A percentile compares a stretch with the other conserved stretches of the same genome.
Conservation (phyloP, 352 stramenopile genomes). For the Globisporangium lucens region DNA sequence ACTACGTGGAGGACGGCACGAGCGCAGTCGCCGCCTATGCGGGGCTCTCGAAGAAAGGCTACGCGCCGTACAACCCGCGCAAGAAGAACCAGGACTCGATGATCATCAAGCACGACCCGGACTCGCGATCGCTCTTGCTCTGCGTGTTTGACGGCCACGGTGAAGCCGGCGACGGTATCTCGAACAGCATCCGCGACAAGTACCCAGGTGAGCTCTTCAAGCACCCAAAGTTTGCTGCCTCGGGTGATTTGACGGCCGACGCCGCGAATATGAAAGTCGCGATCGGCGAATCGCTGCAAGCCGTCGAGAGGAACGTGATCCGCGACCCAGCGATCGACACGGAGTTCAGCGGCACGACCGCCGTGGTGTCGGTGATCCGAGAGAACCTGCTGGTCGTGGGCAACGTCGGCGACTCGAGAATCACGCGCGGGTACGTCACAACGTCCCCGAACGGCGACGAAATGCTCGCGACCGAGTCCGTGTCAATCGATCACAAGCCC, state of each 20-base stretch:
- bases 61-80: conserved; percentile 92
- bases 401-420: conserved; percentile 97
- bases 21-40: conserved; percentile 67
- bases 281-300: conserved; percentile 48
- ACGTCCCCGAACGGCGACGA: conserved; percentile 22
- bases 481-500: conserved; percentile 99
- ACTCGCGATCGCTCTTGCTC: conserved; percentile 92
- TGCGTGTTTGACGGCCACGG: conserved; percentile 97
- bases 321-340: conserved; percentile 92
- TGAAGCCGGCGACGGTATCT: conserved; percentile 94
- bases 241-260: conserved; percentile 56
- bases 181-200: conserved; percentile 84
- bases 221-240: conserved; percentile 75
- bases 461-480: conserved; percentile 46
- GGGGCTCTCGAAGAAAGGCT: conserved; percentile 79
- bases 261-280: conserved; percentile 48
- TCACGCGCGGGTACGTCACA: conserved; percentile 84
- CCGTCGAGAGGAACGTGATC: conserved; percentile 82
- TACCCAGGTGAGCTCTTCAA: conserved; percentile 90
- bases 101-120: conserved; percentile 92
- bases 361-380: conserved; percentile 68
- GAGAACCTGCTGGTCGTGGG: conserved; percentile 89
- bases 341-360: conserved; percentile 90
- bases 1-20: conserved; percentile 59
- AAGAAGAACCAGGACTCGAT: conserved; percentile 98